A percentile compares a stretch with the other conserved stretches of the same genome.
Conservation (phyloP, 345 rosid genomes). For the Sisymbrium irio region DNA sequence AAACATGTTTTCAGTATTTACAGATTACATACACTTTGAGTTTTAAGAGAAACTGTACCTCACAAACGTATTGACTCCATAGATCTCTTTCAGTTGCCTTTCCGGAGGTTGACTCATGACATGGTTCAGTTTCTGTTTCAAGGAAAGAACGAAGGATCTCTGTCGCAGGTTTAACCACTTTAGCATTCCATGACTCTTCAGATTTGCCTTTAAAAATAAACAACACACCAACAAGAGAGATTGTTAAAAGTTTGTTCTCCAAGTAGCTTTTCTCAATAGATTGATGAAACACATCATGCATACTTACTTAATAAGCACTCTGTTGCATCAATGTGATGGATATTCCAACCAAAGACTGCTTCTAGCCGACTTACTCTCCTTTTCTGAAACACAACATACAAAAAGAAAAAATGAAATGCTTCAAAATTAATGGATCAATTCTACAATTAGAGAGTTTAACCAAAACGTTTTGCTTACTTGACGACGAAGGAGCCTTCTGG, state of each 20-base stretch:
- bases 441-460: background rate
- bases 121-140: conserved; percentile 23
- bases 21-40: background rate
- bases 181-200: conserved; percentile 62
- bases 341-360: conserved; percentile 76
- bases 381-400: conserved; percentile 47
- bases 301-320: conserved; percentile 57
- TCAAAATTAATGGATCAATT: background rate
- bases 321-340: conserved; percentile 69
- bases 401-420: background rate
- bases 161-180: conserved; percentile 65
- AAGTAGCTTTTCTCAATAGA: background rate
- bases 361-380: conserved; percentile 65
- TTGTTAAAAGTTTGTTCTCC: background rate
- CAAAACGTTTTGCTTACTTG: conserved; percentile 55
- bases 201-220: conserved; percentile 49
- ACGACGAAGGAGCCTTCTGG: conserved; percentile 81
- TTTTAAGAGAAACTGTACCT: conserved; percentile 42
- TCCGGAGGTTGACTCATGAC: conserved; percentile 10
- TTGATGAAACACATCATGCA: background rate
- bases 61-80: conserved; percentile 83
- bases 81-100: conserved; percentile 52
- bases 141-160: conserved; percentile 47
- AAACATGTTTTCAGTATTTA: background rate
- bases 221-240: conserved; percentile 2